These are phyloP conservation scores for Helianthus tuberosus DNA, from an alignment of 129 eudicot species.

Conservation along the genomic window DNA sequence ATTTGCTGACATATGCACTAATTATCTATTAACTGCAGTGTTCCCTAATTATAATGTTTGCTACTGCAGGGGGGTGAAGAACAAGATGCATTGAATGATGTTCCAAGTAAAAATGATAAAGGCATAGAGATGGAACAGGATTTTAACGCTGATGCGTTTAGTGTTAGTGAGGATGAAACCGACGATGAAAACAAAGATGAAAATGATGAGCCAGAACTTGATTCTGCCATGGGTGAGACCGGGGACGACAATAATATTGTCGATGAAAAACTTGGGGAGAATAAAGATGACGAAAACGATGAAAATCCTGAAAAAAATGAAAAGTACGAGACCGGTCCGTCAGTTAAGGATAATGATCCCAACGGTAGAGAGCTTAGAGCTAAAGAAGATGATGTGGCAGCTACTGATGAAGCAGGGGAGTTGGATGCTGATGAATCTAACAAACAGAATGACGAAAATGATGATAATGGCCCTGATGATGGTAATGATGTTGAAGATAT, in stretches of 20 bases:
- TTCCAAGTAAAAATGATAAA: constrained; percentile 64
- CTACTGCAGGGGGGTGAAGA: constrained; percentile 60
- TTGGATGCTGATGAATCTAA: constrained; percentile 43
- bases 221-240: constrained; percentile 72
- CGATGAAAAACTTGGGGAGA: constrained; percentile 79
- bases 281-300: constrained; percentile 53
- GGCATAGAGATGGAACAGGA: constrained; percentile 96
- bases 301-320: constrained; percentile 51
- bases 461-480: constrained; percentile 42
- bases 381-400: constrained; percentile 61
- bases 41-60: constrained; percentile 1
- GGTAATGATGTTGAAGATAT: constrained; percentile 47
- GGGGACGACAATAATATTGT: constrained; percentile 63
- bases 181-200: constrained; percentile 55
- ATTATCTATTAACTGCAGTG: neutral
- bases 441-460: constrained; percentile 53
- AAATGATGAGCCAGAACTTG: constrained; percentile 62
- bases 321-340: constrained; percentile 73
- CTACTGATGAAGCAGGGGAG: constrained; percentile 47
- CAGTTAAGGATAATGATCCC: constrained; percentile 56
- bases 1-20: neutral
- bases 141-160: constrained; percentile 56
- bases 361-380: constrained; percentile 78
- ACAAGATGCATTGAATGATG: constrained; percentile 47
- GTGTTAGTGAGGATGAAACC: constrained; percentile 84